Conservation (phyloP, 148 eudicot species). For the Rhododendron molle region DNA sequence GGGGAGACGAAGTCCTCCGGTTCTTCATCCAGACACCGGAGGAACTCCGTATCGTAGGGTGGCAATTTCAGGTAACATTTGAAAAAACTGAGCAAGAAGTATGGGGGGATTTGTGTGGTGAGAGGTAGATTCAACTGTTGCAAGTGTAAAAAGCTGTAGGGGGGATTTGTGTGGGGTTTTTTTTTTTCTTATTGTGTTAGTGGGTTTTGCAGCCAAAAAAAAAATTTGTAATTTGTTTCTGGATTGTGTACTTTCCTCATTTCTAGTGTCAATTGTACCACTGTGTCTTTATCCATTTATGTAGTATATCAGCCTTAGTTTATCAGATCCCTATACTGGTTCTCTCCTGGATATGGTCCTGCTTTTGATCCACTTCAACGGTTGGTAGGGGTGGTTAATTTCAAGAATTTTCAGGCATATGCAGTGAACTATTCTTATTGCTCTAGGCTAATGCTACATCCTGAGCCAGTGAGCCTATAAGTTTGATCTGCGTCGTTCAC, state of each 20-base stretch:
- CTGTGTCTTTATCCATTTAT: not conserved
- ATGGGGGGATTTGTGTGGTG: not conserved
- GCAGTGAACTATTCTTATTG: not conserved
- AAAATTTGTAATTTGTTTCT: not conserved
- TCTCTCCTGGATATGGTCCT: not conserved
- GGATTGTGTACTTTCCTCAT: not conserved
- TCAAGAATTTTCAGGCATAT: not conserved
- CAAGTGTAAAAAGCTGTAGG: constrained; percentile 12
- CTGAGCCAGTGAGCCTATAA: not conserved
- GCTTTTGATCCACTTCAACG: not conserved
- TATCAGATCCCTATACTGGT: not conserved
- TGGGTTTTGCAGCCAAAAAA: not conserved
- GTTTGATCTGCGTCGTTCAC: not conserved
- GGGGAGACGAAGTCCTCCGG: constrained; percentile 62
- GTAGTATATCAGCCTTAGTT: not conserved
- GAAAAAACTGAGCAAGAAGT: not conserved
- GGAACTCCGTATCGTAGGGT: constrained; percentile 53
- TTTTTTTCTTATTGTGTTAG: not conserved
- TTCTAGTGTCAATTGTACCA: not conserved
- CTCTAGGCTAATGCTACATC: not conserved
- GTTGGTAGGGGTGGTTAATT: not conserved
- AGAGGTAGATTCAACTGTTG: not conserved
- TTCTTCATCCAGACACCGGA: constrained; percentile 46
- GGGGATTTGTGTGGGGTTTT: not conserved
- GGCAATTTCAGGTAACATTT: not conserved